These are phyloP conservation scores for Chiua virens DNA, from an alignment of 768 basidiomycete species.

Conservation along the genomic window DNA sequence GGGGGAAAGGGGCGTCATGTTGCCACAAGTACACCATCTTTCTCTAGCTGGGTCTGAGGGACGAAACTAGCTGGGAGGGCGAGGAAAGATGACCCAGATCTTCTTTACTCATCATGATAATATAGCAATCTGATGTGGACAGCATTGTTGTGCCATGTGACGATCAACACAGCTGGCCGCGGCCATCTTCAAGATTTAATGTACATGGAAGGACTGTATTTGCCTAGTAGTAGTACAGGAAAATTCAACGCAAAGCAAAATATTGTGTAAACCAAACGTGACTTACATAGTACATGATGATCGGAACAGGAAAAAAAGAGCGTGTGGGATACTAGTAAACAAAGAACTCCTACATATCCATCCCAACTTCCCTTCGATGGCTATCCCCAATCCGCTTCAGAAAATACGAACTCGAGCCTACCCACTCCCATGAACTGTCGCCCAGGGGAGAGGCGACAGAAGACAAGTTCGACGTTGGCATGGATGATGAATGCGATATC, in stretches of 20 bases:
- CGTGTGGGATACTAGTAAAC: background rate
- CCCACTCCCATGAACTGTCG: conserved; percentile 20
- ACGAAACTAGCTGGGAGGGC: background rate
- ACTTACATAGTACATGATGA: background rate
- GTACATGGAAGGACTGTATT: background rate
- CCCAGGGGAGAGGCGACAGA: background rate
- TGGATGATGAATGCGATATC: background rate
- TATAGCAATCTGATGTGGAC: background rate
- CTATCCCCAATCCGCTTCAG: conserved; percentile 7
- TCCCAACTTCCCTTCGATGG: background rate
- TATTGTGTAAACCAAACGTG: background rate
- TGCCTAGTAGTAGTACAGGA: background rate
- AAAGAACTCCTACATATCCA: background rate
- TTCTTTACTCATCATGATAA: background rate
- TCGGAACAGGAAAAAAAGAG: background rate
- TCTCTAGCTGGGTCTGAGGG: background rate
- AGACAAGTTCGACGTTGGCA: background rate
- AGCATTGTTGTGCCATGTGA: background rate
- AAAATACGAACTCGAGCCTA: conserved; percentile 20
- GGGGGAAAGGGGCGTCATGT: conserved; percentile 7
- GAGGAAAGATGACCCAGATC: background rate
- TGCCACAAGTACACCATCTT: conserved; percentile 6
- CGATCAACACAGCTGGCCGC: too few species aligned
- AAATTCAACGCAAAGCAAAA: background rate
- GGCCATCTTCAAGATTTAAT: too few species aligned